Base-by-base conservation (phyloP, 345 rosid genomes). In the Eucalyptus shirleyi region DNA sequence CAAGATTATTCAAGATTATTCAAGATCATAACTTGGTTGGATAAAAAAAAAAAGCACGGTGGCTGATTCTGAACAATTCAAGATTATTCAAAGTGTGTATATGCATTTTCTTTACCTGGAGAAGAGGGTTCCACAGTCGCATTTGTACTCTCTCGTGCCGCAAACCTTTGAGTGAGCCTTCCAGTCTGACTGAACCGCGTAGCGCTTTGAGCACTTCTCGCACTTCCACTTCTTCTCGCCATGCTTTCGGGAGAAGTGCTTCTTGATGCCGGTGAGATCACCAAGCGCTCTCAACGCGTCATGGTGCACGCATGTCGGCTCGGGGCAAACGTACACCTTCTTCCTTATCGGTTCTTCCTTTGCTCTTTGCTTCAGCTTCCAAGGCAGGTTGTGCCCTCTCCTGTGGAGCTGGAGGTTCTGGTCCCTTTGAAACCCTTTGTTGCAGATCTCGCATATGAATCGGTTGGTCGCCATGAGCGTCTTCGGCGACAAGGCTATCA, bases 191-290 rank as follows among this genome's bases (percentile, higher is more conserved):
- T 93, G 95, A 90, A 94, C 96, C 8, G 96, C 96, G 82, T 95
- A 95, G 47, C 92, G 91, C 89, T 95, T 95, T 32, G 94, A 92
- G 90, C 96, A 95, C 90, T 92, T 93, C n/a, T 92, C 94, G 87
- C 96, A 95, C 89, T 94, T 95, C 96, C 96, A 95, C 88, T 94
- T 94, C 94, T 94, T 95, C 93, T 95, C 96, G 3, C 96, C 94
- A 24, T 95, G 96, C 88, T 95, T 95, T 90, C 96, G 92, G 91
- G 60, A 88, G 80, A 92, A 95, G 90, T 95, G 96, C 89, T 95
- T 95, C 92, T 95, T 95, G 91, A 95, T 93, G 21, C 96, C 96
- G 5, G 96, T 95, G 77, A 95, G 95, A 90, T 95, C 96, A 6
- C 96, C 96, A 11, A 95, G 96, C 53, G 96, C 96, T 88, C 96